phyloP scores from a whole-genome alignment of 2,329 filamentous ascomycete species.

The Epichloe coenophiala region DNA sequence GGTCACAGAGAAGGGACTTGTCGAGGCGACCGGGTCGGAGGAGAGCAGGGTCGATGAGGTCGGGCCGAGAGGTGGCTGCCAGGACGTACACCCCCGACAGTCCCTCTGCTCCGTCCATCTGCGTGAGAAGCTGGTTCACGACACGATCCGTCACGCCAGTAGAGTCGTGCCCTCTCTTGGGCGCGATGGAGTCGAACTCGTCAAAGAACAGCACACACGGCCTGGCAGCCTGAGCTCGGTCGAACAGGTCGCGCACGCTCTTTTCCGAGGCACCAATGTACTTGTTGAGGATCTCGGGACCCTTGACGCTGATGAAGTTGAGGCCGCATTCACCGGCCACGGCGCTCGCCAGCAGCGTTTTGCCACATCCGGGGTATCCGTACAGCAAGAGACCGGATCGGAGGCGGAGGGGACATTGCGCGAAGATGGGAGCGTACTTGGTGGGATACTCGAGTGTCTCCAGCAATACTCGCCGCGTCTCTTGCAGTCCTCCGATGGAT shows the following conservation, averaged over 20 bases:
- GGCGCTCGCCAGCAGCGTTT: conserved; percentile 86
- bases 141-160: conserved; percentile 98
- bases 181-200: conserved; percentile 95
- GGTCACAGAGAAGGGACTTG: conserved; percentile 83
- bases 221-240: conserved; percentile 75
- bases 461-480: conserved; percentile 79
- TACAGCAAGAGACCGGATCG: conserved; percentile 88
- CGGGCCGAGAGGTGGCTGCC: conserved; percentile 83
- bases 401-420: conserved; percentile 85
- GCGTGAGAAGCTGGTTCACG: conserved; percentile 93
- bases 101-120: conserved; percentile 97
- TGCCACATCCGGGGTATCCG: conserved; percentile 90
- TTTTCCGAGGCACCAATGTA: conserved; percentile 99
- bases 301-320: conserved; percentile 98
- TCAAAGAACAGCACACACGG: conserved; percentile 97
- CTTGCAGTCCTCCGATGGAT: conserved; percentile 75
- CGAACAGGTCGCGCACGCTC: conserved; percentile 87
- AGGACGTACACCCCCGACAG: conserved; percentile 91
- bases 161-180: conserved; percentile 90
- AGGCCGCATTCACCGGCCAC: conserved; percentile 96
- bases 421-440: conserved; percentile 95
- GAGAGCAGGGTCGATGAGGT: conserved; percentile 88
- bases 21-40: conserved; percentile 84
- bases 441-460: conserved; percentile 96
- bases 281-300: conserved; percentile 96